Evolutionary conservation across 495 filamentous ascomycete genomes (phyloP), one percentile per base, ranked within the genome.

Genomic region (Pyronema domesticum): DNA sequence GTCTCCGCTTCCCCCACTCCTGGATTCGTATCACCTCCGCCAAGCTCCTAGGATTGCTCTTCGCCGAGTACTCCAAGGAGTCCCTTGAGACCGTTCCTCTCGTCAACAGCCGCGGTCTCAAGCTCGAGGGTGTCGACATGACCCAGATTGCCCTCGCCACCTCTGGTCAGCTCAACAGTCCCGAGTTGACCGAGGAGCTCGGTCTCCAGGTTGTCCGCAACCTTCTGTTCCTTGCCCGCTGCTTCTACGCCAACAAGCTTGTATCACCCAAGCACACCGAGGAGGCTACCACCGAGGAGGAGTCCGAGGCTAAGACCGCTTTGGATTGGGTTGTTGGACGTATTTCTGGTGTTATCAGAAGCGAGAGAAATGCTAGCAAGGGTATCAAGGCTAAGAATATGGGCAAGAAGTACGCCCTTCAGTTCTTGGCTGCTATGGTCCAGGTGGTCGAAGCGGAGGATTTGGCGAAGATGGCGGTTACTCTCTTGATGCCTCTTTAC

Each of bases 11-110:
- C 66, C 79, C 79, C 15, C 78, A 93, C 63, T 63, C 77, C 6
- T 80, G 79, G 70, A 78, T 95, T 55, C 89, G 91, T 63, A 74
- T 85, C 19, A 81, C 79, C 13, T 77, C 85, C 14, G 76, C 83
- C 5, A 80, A 77, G 55, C 74, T 96, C n/a, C 61, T 88, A 8
- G 81, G 83, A 30, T 70, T 75, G 23, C 89, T 80, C 69, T 79
- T 95, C 51, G 78, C 81, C 0, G 83, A 94, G 63, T 76, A 94
- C 49, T 81, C 85, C 34, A 76, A 76, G 52, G 76, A 72, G 1
- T 79, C 79, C 54, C 73, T 79, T 44, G 61, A 66, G 14, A 68
- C 67, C 7, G 58, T 89, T 18, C 85, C 84, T 0, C 67, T 95
- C 19, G 59, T 69, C 40, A 84, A 86, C 10, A 82, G 80, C 6